These are phyloP conservation scores for Auriscalpium vulgare DNA, from an alignment of 768 basidiomycete genomes.

Conservation along the genomic window DNA sequence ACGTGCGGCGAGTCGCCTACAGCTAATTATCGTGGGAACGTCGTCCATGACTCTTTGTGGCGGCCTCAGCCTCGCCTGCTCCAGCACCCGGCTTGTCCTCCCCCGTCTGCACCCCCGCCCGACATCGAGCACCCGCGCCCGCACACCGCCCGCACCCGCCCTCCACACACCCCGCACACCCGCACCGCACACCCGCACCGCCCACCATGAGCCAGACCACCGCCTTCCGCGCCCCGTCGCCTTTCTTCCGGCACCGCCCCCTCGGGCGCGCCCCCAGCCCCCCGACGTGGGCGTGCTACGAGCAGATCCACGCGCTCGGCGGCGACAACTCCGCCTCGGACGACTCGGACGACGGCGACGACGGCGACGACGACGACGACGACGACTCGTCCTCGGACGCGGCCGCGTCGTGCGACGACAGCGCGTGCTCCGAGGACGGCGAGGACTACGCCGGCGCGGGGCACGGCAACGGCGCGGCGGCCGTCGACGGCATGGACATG, in stretches of 20 bases:
- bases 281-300: conserved; percentile 85
- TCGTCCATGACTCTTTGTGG: not conserved
- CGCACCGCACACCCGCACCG: not conserved
- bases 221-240: conserved; percentile 17
- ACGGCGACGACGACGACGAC: conserved; percentile 64
- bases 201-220: not conserved
- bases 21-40: conserved; percentile 7
- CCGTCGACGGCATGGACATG: conserved; percentile 46
- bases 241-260: conserved; percentile 59
- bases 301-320: conserved; percentile 63
- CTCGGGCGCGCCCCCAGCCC: conserved; percentile 78
- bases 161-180: conserved; percentile 12
- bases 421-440: conserved; percentile 68
- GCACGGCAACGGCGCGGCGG: conserved; percentile 18
- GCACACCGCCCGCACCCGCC: not conserved
- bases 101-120: not conserved
- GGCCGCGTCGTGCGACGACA: conserved; percentile 33
- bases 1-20: not conserved
- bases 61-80: not conserved
- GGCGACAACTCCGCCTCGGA: conserved; percentile 42
- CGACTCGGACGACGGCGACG: conserved; percentile 42
- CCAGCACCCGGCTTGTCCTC: not conserved
- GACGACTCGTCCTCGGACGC: not conserved
- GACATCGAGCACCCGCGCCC: not conserved
- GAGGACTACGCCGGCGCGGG: conserved; percentile 43